Evolutionary conservation across 495 filamentous ascomycete species (phyloP), one percentile per base, ranked within the genome.

Genomic region (Aspergillus biplanus): DNA sequence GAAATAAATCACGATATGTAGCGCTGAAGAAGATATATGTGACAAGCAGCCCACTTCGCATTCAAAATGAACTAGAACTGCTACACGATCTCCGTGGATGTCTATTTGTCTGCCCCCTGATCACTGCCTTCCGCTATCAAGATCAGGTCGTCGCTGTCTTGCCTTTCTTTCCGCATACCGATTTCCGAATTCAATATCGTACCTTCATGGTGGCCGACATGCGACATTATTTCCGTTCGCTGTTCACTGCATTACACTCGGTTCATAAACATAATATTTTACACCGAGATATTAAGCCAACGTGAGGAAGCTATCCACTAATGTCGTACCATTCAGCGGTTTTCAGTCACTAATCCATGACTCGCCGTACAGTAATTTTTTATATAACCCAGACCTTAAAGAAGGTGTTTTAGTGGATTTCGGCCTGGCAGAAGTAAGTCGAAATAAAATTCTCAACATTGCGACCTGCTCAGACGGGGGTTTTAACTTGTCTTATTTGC

Each of bases 11-110:
- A 16, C 90, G 88, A 69, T 97, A 88, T 69, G 95, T 99, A 46
- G 95, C 95, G 31, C 89, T 99, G 74, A 99, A 99, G 77, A 98
- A 98, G 76, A 98, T 99, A 65, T 98, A 98, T 71, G 95, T 97
- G 58, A 99, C 95, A 4, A 96, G 92, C 68, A 96, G 92, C 46
- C 95, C 95, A 2, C 79, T 86, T 33, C 90, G 95, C 35, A 98
- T 98, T 63, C 87, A 97, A 68, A 99, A 99, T 76, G 95, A 99
- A 75, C 86, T 99, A 7, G 96, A 97, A 65, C 83, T 99, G 11
- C 86, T 99, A n/a, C 89, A 97, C 72, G 92, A 95, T 72, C 84
- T 99, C 5, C 86, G 88, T 49, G 86, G 89, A 33, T 97, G 89
- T 66, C 80, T 82, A 55, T 90, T 90, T 4, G 93, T 99, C 18